Base-by-base conservation (phyloP, 345 rosid species). In the Gossypium mustelinum region DNA sequence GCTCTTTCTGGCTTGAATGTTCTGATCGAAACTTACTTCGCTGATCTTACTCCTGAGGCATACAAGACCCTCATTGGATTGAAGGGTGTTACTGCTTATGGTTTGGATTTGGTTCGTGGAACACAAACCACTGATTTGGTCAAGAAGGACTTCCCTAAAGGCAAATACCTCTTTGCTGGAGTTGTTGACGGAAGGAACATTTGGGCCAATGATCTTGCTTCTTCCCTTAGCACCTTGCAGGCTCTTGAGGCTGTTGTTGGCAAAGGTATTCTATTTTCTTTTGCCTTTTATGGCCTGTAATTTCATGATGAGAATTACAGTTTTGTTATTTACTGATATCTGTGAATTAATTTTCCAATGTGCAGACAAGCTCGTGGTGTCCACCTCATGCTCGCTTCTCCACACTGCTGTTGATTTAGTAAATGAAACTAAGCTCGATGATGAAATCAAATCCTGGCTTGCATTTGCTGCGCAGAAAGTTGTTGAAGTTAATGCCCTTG, bases 401-500 rank as follows among this genome's bases (percentile, higher is more conserved):
- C 98, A 94, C 86, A 94, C 98, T 13, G 97, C 94, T n/a, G 98
- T 94, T 70, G 98, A 94, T 68, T 93, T 94, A 67, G 80, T 90
- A 68, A 94, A 94, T 59, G 97, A 94, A 87, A 82, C 88, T 34
- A 92, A 92, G 88, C 82, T 94, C 4, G 99, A 94, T 79, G 48
- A 79, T 47, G 99, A 95, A 78, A 85, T 95, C 73, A 93, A 93
- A 74, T 93, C 99, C n/a, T 93, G 99, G 99, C 84, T 95, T 68
- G 98, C 99, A 62, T 95, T 95, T 80, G 98, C 98, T 65, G 99
- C 98, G 68, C 98, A 95, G 78, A 95, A 95, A 83, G 83, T 94
- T 72, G 87, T 89, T 83, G 98, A 94, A 89, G 98, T 92, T 72
- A 90, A 92, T 80, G 95, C 93, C 16, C 79, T 95, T 85, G 96